Conservation (phyloP, 805 yeast species). For the Kodamaea leandrae region DNA sequence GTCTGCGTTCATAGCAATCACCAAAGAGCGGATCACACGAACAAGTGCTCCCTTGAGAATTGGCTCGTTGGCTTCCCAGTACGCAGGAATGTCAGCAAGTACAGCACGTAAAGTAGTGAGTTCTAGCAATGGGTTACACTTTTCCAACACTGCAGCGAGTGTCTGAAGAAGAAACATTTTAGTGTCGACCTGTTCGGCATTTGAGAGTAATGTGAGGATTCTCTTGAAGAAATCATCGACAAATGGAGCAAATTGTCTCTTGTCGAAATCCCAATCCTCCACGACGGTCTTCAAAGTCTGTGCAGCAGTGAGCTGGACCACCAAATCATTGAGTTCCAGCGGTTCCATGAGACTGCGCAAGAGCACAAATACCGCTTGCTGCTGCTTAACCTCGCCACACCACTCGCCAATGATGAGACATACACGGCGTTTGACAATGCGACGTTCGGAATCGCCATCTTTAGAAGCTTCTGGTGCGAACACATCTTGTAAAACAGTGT, state of each 20-base stretch:
- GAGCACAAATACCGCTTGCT: background rate
- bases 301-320: conserved; percentile 74
- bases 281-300: conserved; percentile 66
- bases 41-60: conserved; percentile 39
- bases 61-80: conserved; percentile 64
- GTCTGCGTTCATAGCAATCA: conserved; percentile 53
- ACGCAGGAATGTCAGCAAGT: conserved; percentile 56
- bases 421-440: conserved; percentile 71
- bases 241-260: conserved; percentile 64
- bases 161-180: conserved; percentile 72
- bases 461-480: conserved; percentile 66
- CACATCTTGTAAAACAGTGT: conserved; percentile 53
- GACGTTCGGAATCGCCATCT: conserved; percentile 45
- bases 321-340: conserved; percentile 55
- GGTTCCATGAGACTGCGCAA: conserved; percentile 5
- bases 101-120: conserved; percentile 50
- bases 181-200: conserved; percentile 64
- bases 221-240: conserved; percentile 49
- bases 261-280: conserved; percentile 85
- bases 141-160: conserved; percentile 57
- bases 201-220: conserved; percentile 49
- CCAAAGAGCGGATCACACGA: conserved; percentile 57
- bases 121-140: conserved; percentile 63
- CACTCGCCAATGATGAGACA: conserved; percentile 79
- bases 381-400: conserved; percentile 48